Evolutionary conservation across 345 rosid species (phyloP).

Genomic region (Salix suchowensis): DNA sequence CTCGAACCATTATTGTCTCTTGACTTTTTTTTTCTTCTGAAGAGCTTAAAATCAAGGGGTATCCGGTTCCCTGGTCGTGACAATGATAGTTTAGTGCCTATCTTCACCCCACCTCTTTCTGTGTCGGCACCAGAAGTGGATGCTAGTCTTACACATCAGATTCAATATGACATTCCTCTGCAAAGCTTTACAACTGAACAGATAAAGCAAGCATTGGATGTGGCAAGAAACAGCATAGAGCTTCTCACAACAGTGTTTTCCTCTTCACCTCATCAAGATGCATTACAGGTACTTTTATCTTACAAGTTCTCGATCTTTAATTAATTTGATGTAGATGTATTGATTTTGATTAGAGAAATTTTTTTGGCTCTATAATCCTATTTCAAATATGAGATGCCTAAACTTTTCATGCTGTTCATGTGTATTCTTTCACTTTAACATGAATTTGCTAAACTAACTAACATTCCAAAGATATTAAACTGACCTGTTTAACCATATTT

Average conservation of each 20-base stretch:
- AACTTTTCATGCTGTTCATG: background rate
- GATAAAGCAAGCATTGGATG: slow-evolving; percentile 85
- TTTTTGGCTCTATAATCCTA: background rate
- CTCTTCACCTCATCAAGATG: slow-evolving; percentile 80
- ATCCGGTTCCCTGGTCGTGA: slow-evolving; percentile 97
- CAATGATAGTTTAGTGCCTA: slow-evolving; percentile 85
- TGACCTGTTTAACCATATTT: background rate
- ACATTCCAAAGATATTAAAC: background rate
- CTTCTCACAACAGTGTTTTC: slow-evolving; percentile 76
- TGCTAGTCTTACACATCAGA: slow-evolving; percentile 44
- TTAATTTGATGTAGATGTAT: background rate
- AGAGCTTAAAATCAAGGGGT: slow-evolving; percentile 90
- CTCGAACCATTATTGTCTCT: slow-evolving; percentile 2
- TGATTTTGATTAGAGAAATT: background rate
- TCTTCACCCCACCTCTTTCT: slow-evolving; percentile 87
- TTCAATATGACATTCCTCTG: slow-evolving; percentile 48
- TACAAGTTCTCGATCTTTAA: background rate
- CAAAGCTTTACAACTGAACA: slow-evolving; percentile 72
- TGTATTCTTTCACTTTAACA: background rate
- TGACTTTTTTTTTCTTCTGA: slow-evolving; percentile 3
- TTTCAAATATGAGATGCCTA: background rate
- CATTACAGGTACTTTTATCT: slow-evolving; percentile 50
- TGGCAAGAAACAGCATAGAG: slow-evolving; percentile 84
- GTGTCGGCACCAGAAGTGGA: slow-evolving; percentile 55
- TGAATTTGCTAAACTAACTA: background rate